phyloP scores from a whole-genome alignment of 2,329 filamentous ascomycete species.

The Didymella exigua region DNA sequence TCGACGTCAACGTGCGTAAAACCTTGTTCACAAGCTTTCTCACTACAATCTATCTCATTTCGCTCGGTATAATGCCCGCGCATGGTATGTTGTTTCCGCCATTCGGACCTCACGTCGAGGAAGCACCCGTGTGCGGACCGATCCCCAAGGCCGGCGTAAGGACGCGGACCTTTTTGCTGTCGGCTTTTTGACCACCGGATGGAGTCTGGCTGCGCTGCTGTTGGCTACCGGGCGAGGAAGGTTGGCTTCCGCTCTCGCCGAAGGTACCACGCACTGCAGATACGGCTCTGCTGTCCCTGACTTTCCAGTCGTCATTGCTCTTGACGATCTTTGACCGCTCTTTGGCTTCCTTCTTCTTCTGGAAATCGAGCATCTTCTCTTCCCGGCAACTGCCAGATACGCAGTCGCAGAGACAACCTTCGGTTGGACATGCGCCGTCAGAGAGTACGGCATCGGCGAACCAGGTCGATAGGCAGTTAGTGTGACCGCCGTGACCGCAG shows the following conservation, averaged over 20 bases:
- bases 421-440: conserved; percentile 63
- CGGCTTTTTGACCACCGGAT: conserved; percentile 23
- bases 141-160: conserved; percentile 25
- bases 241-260: conserved; percentile 23
- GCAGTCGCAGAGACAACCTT: conserved; percentile 66
- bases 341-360: conserved; percentile 41
- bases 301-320: conserved; percentile 51
- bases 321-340: conserved; percentile 43
- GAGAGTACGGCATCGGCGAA: conserved; percentile 53
- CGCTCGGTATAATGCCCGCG: not conserved
- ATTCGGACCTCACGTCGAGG: not conserved
- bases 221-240: conserved; percentile 19
- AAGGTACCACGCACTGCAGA: conserved; percentile 45
- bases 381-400: conserved; percentile 54
- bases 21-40: not conserved
- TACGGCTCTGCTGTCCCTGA: conserved; percentile 52
- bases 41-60: not conserved
- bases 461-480: conserved; percentile 63
- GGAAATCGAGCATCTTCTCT: conserved; percentile 38
- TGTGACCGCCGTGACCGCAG: conserved; percentile 66
- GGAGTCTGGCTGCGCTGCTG: conserved; percentile 17
- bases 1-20: not conserved
- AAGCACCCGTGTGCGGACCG: conserved; percentile 14
- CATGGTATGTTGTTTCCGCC: not conserved
- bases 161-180: conserved; percentile 40